phyloP scores from a whole-genome alignment of 2,329 filamentous ascomycete species.

The Scortechinia acanthostroma region DNA sequence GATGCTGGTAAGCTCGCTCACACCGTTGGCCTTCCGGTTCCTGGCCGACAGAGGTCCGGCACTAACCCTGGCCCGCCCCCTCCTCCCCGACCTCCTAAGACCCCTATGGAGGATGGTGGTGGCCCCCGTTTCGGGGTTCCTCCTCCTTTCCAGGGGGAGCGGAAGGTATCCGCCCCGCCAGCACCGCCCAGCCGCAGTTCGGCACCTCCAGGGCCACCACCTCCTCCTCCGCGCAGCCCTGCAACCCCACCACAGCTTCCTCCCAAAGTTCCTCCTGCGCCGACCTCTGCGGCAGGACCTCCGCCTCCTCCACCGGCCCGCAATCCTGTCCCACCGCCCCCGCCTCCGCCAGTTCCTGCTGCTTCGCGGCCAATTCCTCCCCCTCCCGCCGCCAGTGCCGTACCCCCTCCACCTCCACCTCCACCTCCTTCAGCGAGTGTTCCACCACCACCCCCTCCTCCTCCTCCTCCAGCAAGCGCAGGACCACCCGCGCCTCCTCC shows the following conservation, averaged over 20 bases:
- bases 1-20: conserved; percentile 84
- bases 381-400: conserved; percentile 23
- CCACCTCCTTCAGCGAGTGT: conserved; percentile 25
- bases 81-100: conserved; percentile 64
- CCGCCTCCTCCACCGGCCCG: conserved; percentile 21
- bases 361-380: conserved; percentile 21
- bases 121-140: conserved; percentile 66
- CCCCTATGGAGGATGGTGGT: conserved; percentile 58
- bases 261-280: conserved; percentile 27
- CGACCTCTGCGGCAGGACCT: conserved; percentile 23
- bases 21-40: conserved; percentile 30
- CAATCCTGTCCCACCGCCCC: conserved; percentile 18
- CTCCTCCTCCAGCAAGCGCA: conserved; percentile 16
- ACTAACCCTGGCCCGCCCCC: conserved; percentile 55
- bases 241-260: conserved; percentile 29
- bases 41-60: conserved; percentile 30
- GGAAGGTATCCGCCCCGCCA: conserved; percentile 51
- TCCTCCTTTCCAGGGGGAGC: conserved; percentile 68
- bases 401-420: conserved; percentile 30
- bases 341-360: conserved; percentile 18
- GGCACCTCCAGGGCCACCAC: conserved; percentile 66
- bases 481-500: conserved; percentile 33
- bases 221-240: conserved; percentile 26
- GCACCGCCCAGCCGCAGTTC: conserved; percentile 66
- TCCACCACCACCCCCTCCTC: conserved; percentile 20